These are phyloP conservation scores for Hypoxylon fuscum DNA, from an alignment of 495 filamentous ascomycete genomes.

Conservation along the genomic window DNA sequence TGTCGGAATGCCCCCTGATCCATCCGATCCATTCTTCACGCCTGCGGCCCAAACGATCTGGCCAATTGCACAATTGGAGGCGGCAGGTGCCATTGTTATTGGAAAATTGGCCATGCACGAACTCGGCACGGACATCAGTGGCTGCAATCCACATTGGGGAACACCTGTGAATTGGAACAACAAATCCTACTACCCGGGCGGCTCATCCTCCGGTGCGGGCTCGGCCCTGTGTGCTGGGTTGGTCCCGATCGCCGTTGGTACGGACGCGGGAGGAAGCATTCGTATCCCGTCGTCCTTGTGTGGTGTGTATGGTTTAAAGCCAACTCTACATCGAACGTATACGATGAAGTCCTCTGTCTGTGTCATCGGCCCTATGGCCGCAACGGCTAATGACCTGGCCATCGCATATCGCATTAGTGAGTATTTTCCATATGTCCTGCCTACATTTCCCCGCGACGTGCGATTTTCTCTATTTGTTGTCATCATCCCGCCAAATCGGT, in stretches of 20 bases:
- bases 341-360: conserved; percentile 68
- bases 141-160: conserved; percentile 59
- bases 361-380: conserved; percentile 79
- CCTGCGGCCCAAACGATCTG: conserved; percentile 58
- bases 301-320: conserved; percentile 88
- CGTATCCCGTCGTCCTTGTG: conserved; percentile 84
- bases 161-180: conserved; percentile 89
- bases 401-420: conserved; percentile 73
- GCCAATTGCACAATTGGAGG: conserved; percentile 78
- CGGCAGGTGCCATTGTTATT: conserved; percentile 81
- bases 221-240: conserved; percentile 80
- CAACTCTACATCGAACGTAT: conserved; percentile 75
- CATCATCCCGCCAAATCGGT: too few relatives aligned
- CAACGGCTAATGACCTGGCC: conserved; percentile 82
- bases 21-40: conserved; percentile 49
- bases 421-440: conserved; percentile 1
- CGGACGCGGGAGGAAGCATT: conserved; percentile 88
- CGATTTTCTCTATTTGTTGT: too few relatives aligned
- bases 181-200: conserved; percentile 81
- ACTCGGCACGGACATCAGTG: conserved; percentile 65
- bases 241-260: conserved; percentile 82
- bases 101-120: conserved; percentile 96
- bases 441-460: too few relatives aligned
- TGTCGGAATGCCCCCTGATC: conserved; percentile 59
- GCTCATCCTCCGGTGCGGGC: conserved; percentile 85